Percentiles rank a stretch among this genome's conserved stretches.
Evolutionary conservation across 805 yeast species (phyloP).

Genomic region (Priceomyces fermenticarens): DNA sequence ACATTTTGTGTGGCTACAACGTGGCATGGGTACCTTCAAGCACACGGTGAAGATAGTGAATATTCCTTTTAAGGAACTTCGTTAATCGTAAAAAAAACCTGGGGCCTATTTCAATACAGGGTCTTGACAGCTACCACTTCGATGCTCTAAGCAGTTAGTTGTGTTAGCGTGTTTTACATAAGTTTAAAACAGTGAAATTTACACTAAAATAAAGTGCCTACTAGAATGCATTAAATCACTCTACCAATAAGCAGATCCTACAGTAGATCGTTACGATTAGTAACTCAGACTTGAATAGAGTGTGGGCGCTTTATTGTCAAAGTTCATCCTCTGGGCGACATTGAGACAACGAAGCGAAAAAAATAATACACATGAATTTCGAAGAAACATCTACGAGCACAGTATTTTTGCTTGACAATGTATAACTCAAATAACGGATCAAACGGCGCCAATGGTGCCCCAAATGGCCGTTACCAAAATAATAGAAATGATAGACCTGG

Average conservation of each 20-base stretch:
- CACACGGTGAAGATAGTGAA: not conserved
- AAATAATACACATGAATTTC: no score
- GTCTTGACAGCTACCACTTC: no score
- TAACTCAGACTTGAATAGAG: no score
- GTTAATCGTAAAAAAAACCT: not conserved
- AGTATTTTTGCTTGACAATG: not conserved
- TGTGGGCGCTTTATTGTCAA: not conserved
- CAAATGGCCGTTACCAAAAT: conserved; percentile 4
- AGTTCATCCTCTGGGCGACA: not conserved
- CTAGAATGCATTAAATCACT: no score
- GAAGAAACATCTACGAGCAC: not conserved
- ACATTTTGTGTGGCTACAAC: conserved; percentile 4
- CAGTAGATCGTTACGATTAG: no score
- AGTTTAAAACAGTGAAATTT: no score
- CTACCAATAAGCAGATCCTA: no score
- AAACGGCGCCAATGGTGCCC: conserved; percentile 2
- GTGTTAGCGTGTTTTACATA: no score
- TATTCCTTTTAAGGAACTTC: not conserved
- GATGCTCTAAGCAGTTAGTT: no score
- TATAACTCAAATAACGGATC: not conserved
- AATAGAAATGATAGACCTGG: conserved; percentile 15
- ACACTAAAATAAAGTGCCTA: no score
- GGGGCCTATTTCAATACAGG: not conserved
- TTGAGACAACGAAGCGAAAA: not conserved
- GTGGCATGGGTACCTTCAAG: not conserved